A percentile compares a stretch with the other conserved stretches of the same genome.
phyloP scores from a whole-genome alignment of 768 basidiomycete species.

The Pulveroboletus ravenelii region DNA sequence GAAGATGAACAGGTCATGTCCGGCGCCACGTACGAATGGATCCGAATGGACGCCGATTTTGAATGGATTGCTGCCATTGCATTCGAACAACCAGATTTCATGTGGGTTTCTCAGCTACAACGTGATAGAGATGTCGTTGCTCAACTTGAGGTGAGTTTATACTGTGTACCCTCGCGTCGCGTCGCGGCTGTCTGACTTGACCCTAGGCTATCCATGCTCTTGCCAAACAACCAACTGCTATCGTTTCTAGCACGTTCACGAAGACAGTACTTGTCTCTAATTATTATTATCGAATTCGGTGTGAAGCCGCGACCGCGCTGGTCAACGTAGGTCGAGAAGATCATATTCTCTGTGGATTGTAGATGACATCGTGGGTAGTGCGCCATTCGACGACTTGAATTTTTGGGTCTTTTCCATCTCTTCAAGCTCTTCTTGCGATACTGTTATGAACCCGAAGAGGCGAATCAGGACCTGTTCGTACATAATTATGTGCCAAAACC shows the following conservation, averaged over 20 bases:
- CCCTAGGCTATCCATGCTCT: slow-evolving; percentile 90
- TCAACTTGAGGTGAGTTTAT: slow-evolving; percentile 77
- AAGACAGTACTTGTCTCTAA: slow-evolving; percentile 92
- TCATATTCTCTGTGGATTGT: slow-evolving; percentile 3
- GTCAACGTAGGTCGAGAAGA: slow-evolving; percentile 54
- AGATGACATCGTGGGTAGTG: slow-evolving; percentile 48
- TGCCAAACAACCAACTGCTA: slow-evolving; percentile 71
- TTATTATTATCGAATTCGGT: slow-evolving; percentile 93
- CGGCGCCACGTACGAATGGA: slow-evolving; percentile 98
- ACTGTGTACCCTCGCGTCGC: not conserved
- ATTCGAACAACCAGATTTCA: slow-evolving; percentile 95
- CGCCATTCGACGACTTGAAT: slow-evolving; percentile 76
- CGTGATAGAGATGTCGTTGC: slow-evolving; percentile 95
- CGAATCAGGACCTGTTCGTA: slow-evolving; percentile 74
- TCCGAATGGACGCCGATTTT: slow-evolving; percentile 97
- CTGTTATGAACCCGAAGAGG: slow-evolving; percentile 84
- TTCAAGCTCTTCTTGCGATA: slow-evolving; percentile 92
- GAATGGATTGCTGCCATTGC: slow-evolving; percentile 95
- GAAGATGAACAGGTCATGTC: slow-evolving; percentile 93
- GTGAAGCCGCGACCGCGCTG: slow-evolving; percentile 86
- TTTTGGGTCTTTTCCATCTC: slow-evolving; percentile 89
- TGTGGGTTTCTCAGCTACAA: slow-evolving; percentile 97
- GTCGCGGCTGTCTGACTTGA: slow-evolving; percentile 8
- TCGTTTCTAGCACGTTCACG: slow-evolving; percentile 87
- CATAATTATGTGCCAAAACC: slow-evolving; percentile 92